phyloP scores from a whole-genome alignment of 805 yeast species.

The Lipomyces mesembrius region DNA sequence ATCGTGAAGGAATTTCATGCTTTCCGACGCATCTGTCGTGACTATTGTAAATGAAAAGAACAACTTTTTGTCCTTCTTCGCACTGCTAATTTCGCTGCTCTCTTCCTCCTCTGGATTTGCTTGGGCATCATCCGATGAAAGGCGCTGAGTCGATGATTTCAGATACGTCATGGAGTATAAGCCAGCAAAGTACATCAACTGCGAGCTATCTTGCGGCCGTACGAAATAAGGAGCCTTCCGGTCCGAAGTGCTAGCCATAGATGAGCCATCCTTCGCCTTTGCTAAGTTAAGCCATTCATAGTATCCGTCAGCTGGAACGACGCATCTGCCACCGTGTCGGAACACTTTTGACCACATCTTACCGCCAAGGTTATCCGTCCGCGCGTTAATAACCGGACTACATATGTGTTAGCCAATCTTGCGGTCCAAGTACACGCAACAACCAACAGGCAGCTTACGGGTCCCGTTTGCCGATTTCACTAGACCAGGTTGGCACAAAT shows the following conservation, averaged over 20 bases:
- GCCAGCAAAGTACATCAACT: slow-evolving; percentile 70
- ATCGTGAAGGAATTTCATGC: slow-evolving; percentile 68
- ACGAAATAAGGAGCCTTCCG: slow-evolving; percentile 66
- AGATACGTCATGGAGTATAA: slow-evolving; percentile 47
- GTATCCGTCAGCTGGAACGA: slow-evolving; percentile 80
- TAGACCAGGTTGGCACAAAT: slow-evolving; percentile 70
- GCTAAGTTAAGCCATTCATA: slow-evolving; percentile 69
- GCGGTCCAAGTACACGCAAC: background rate
- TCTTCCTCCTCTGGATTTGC: slow-evolving; percentile 9
- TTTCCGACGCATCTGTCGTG: slow-evolving; percentile 70
- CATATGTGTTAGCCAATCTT: background rate
- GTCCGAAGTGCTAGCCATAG: slow-evolving; percentile 24
- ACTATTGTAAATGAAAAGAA: slow-evolving; percentile 50
- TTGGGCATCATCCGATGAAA: background rate
- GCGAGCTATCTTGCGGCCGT: slow-evolving; percentile 53
- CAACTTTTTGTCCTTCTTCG: background rate
- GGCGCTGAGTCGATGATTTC: slow-evolving; percentile 34
- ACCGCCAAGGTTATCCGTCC: slow-evolving; percentile 62
- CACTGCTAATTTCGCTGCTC: background rate
- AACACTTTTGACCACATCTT: slow-evolving; percentile 63
- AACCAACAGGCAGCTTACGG: slow-evolving; percentile 21
- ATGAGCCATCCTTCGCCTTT: slow-evolving; percentile 52
- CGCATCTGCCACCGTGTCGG: slow-evolving; percentile 59
- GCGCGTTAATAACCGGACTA: slow-evolving; percentile 59
- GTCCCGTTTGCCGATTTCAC: slow-evolving; percentile 49